Percentiles rank a stretch among this genome's conserved stretches.
phyloP scores from a whole-genome alignment of 257 asterid genomes.

The Nicotiana knightiana region DNA sequence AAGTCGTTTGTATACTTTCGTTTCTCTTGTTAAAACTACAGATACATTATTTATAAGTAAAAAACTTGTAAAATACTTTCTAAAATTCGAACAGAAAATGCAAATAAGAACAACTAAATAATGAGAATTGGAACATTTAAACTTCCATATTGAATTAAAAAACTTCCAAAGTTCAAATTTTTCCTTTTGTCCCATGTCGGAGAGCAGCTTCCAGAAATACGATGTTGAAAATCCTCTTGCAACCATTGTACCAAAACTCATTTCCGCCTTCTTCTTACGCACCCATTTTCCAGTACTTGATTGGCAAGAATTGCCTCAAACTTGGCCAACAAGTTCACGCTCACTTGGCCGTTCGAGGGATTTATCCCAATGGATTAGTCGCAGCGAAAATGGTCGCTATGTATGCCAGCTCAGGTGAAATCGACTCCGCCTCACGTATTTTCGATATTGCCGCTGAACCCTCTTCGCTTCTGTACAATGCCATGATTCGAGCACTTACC shows the following conservation, averaged over 20 bases:
- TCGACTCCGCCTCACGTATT: conserved; percentile 45
- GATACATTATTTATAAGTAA: no score
- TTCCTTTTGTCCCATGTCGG: neutral
- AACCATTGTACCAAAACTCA: conserved; percentile 33
- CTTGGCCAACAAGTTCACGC: conserved; percentile 75
- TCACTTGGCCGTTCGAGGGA: conserved; percentile 49
- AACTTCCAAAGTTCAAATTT: no score
- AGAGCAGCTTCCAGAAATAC: conserved; percentile 20
- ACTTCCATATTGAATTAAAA: no score
- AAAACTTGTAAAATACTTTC: no score
- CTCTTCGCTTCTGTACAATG: conserved; percentile 51
- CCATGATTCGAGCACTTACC: conserved; percentile 68
- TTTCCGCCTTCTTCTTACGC: conserved; percentile 40
- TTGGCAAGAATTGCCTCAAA: conserved; percentile 53
- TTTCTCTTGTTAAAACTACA: no score
- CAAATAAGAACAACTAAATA: no score
- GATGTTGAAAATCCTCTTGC: conserved; percentile 32
- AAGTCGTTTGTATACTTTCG: no score
- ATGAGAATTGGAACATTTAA: no score
- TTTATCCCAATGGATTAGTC: conserved; percentile 39
- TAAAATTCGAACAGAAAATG: no score
- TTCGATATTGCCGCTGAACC: conserved; percentile 34
- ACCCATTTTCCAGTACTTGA: conserved; percentile 52
- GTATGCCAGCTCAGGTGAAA: conserved; percentile 88
- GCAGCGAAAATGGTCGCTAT: conserved; percentile 90